Conservation (phyloP, 805 yeast species). For the Vanderwaltozyma yarrowii region DNA sequence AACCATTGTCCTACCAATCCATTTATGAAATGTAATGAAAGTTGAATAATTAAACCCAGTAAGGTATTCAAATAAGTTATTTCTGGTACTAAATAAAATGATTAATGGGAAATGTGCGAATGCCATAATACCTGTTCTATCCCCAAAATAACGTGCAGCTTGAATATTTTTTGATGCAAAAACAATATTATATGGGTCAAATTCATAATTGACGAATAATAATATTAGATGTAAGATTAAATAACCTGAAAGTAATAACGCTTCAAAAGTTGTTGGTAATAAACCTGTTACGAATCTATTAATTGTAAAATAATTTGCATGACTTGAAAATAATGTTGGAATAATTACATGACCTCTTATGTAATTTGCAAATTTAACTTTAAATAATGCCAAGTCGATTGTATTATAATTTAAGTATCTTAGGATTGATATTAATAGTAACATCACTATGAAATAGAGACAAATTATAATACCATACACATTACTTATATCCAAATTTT, state of each 20-base stretch:
- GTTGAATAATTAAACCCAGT: conserved; percentile 57
- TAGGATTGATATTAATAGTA: conserved; percentile 4
- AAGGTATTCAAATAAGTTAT: conserved; percentile 49
- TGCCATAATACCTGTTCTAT: conserved; percentile 39
- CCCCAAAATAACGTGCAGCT: conserved; percentile 30
- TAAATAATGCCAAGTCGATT: conserved; percentile 5
- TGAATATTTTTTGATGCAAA: conserved; percentile 10
- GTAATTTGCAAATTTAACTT: conserved; percentile 5
- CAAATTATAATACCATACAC: conserved; percentile 7
- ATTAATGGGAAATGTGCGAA: conserved; percentile 42
- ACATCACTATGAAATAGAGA: conserved; percentile 8
- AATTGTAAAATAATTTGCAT: conserved; percentile 12
- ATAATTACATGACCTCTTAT: conserved; percentile 10
- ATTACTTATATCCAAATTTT: conserved; percentile 14
- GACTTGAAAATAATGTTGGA: conserved; percentile 12
- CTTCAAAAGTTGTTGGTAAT: conserved; percentile 18
- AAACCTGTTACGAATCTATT: conserved; percentile 8
- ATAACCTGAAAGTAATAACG: conserved; percentile 11
- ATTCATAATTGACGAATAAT: conserved; percentile 7
- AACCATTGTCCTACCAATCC: conserved; percentile 35
- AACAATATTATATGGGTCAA: conserved; percentile 11
- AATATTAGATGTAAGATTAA: conserved; percentile 9
- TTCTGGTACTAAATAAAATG: conserved; percentile 60
- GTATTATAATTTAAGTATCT: conserved; percentile 8
- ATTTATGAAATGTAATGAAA: conserved; percentile 59